Conservation (phyloP, 1,284 basidiomycete genomes). For the Veloboletus limbatus region DNA sequence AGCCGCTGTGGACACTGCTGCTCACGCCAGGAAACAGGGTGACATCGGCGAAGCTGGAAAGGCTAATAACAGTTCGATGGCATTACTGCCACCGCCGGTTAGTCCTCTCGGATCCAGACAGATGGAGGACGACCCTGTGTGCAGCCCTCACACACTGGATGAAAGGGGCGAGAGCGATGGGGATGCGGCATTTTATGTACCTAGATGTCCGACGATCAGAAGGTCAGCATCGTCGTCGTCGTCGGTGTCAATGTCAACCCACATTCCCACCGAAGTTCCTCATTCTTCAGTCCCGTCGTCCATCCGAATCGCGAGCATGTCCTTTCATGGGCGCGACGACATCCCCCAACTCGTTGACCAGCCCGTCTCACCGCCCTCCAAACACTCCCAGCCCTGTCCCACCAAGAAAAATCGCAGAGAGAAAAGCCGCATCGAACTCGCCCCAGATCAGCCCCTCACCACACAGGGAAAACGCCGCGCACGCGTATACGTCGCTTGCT, state of each 20-base stretch:
- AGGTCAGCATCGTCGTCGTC: background rate
- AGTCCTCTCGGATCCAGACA: too few relatives aligned
- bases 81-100: conserved; percentile 38
- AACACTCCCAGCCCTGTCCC: background rate
- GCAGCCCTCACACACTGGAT: conserved; percentile 52
- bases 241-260: background rate
- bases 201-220: background rate
- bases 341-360: conserved; percentile 9
- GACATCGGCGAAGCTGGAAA: conserved; percentile 34
- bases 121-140: conserved; percentile 49
- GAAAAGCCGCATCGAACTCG: conserved; percentile 60
- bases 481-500: conserved; percentile 73
- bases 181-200: background rate
- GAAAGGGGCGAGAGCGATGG: conserved; percentile 43
- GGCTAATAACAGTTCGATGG: conserved; percentile 35
- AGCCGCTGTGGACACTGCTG: conserved; percentile 36
- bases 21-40: conserved; percentile 37
- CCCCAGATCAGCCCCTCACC: conserved; percentile 69
- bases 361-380: background rate
- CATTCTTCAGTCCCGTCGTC: conserved; percentile 1
- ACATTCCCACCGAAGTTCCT: conserved; percentile 21
- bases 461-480: conserved; percentile 70
- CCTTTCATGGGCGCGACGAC: conserved; percentile 13
- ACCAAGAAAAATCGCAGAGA: conserved; percentile 49
- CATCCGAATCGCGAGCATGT: conserved; percentile 22